A percentile compares a stretch with the other conserved stretches of the same genome.
These are phyloP conservation scores for Pluteus cervinus DNA, from an alignment of 768 basidiomycete species.

Conservation along the genomic window DNA sequence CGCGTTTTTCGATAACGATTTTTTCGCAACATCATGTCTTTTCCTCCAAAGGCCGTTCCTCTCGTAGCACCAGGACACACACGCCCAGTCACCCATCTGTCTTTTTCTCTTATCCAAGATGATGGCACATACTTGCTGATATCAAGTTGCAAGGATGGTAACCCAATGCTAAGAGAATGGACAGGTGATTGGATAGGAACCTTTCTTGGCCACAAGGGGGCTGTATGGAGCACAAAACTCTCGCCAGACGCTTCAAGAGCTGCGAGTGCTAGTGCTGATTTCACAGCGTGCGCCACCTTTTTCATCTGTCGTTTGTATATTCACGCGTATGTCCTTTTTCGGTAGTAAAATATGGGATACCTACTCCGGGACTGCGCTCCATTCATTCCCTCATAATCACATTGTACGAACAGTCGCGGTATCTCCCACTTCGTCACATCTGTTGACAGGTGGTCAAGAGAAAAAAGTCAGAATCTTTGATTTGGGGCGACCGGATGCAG, in stretches of 20 bases:
- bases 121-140: slow-evolving; percentile 87
- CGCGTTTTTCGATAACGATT: slow-evolving; percentile 34
- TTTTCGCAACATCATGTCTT: slow-evolving; percentile 42
- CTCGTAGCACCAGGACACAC: slow-evolving; percentile 85
- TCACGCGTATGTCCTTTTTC: slow-evolving; percentile 8
- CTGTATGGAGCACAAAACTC: slow-evolving; percentile 95
- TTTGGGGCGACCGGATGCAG: slow-evolving; percentile 78
- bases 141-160: slow-evolving; percentile 98
- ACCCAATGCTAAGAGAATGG: slow-evolving; percentile 95
- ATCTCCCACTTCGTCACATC: slow-evolving; percentile 59
- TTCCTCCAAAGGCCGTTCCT: slow-evolving; percentile 62
- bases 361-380: slow-evolving; percentile 77
- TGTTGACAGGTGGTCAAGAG: slow-evolving; percentile 92
- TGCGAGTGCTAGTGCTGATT: slow-evolving; percentile 92
- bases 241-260: slow-evolving; percentile 81
- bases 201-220: slow-evolving; percentile 86
- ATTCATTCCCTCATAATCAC: slow-evolving; percentile 98
- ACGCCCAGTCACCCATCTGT: slow-evolving; percentile 87
- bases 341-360: slow-evolving; percentile 94
- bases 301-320: slow-evolving; percentile 5
- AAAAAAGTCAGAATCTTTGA: slow-evolving; percentile 97
- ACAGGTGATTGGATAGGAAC: slow-evolving; percentile 99
- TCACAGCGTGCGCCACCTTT: slow-evolving; percentile 76
- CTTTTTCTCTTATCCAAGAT: slow-evolving; percentile 81
- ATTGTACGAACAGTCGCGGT: slow-evolving; percentile 95